These are phyloP conservation scores for Yamadazyma dendronema DNA, from an alignment of 1,139 yeast species.

Conservation along the genomic window DNA sequence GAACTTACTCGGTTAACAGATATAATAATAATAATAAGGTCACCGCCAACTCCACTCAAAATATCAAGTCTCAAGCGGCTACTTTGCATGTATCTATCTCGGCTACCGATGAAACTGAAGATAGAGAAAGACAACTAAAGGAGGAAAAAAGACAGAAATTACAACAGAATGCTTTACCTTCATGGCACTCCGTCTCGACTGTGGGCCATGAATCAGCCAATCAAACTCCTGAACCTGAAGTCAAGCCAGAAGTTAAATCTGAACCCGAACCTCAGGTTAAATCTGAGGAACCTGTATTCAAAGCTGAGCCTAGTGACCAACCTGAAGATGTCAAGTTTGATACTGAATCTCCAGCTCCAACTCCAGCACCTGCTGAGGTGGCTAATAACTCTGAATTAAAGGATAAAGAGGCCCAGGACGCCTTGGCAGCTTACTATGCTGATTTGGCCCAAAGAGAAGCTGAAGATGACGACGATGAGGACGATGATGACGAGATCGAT, in stretches of 20 bases:
- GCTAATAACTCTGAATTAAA: conserved; percentile 31
- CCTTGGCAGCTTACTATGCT: conserved; percentile 76
- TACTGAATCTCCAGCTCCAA: background rate
- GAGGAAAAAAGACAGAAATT: conserved; percentile 72
- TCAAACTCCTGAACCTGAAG: conserved; percentile 17
- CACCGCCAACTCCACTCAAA: conserved; percentile 31
- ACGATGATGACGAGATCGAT: conserved; percentile 49
- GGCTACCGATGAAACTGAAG: conserved; percentile 80
- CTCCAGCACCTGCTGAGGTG: conserved; percentile 4
- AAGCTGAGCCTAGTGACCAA: background rate
- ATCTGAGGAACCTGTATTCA: conserved; percentile 2
- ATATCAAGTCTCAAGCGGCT: conserved; percentile 59
- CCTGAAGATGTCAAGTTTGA: background rate
- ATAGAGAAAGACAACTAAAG: conserved; percentile 61
- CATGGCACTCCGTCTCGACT: conserved; percentile 92
- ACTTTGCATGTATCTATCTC: conserved; percentile 89
- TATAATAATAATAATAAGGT: conserved; percentile 27
- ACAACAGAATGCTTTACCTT: conserved; percentile 91
- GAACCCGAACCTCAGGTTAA: conserved; percentile 12
- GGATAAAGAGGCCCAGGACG: conserved; percentile 70
- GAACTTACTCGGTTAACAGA: conserved; percentile 54
- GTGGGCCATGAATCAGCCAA: conserved; percentile 58
- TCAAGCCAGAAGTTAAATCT: conserved; percentile 9
- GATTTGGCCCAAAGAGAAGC: conserved; percentile 64
- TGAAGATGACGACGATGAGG: conserved; percentile 61